Conservation (phyloP, 1,284 basidiomycete species). For the Tylopilus sp. region DNA sequence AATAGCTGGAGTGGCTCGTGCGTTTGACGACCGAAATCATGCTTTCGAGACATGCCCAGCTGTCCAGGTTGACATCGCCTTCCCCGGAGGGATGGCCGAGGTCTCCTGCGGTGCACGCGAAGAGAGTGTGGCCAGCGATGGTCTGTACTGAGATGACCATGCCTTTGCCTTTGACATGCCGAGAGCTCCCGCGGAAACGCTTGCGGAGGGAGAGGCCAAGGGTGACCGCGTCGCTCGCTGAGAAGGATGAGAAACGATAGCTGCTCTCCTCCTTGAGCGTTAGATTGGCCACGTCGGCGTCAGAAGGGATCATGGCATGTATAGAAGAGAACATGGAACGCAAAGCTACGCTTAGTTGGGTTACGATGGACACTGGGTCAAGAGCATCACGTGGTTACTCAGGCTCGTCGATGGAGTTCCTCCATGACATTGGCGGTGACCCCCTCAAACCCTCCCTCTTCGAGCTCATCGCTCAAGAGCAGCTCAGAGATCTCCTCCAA, state of each 20-base stretch:
- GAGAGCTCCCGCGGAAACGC: conserved; percentile 65
- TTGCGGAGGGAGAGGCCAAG: conserved; percentile 75
- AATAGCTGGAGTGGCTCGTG: conserved; percentile 78
- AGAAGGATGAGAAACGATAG: conserved; percentile 68
- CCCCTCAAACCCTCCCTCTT: conserved; percentile 86
- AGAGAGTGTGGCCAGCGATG: conserved; percentile 70
- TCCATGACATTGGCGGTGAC: conserved; percentile 66
- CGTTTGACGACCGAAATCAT: conserved; percentile 73
- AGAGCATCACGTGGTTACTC: conserved; percentile 18
- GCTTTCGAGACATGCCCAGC: conserved; percentile 70
- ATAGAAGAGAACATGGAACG: conserved; percentile 48
- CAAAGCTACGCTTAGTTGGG: conserved; percentile 8
- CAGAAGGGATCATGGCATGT: conserved; percentile 56
- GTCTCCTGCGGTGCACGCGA: conserved; percentile 77
- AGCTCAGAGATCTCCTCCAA: conserved; percentile 86
- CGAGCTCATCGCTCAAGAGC: conserved; percentile 93
- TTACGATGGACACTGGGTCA: too few species aligned
- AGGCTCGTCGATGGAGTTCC: conserved; percentile 64
- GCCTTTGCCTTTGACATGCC: conserved; percentile 71
- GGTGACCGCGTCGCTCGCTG: conserved; percentile 70
- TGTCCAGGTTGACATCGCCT: conserved; percentile 73
- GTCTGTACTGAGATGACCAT: conserved; percentile 72
- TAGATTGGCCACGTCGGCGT: conserved; percentile 67
- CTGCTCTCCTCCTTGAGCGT: conserved; percentile 61
- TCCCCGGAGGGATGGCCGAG: conserved; percentile 57